A percentile compares a stretch with the other conserved stretches of the same genome.
phyloP scores from a whole-genome alignment of 805 yeast species.

The Saturnispora gosingensis region DNA sequence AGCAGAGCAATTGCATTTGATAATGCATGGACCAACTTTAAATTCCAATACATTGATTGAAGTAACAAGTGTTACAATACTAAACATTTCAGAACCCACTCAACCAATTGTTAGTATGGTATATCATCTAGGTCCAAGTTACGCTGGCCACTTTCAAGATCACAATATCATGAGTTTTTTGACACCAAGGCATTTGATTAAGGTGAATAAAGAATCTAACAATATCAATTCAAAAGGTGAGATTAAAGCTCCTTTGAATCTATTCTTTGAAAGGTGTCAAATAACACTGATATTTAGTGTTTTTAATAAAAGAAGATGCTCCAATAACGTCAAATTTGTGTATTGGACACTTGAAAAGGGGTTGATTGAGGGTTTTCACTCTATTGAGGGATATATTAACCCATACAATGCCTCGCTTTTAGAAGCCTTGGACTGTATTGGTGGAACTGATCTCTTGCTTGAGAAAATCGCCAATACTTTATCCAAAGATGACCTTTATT shows the following conservation, averaged over 20 bases:
- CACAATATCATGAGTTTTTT: slow-evolving; percentile 29
- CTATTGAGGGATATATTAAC: not conserved
- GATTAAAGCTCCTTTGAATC: not conserved
- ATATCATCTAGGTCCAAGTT: slow-evolving; percentile 35
- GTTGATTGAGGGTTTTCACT: not conserved
- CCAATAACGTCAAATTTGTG: not conserved
- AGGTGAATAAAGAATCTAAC: not conserved
- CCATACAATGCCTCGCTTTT: slow-evolving; percentile 1
- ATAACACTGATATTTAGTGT: slow-evolving; percentile 1
- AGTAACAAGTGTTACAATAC: slow-evolving; percentile 18
- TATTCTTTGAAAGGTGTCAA: not conserved
- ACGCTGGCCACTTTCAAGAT: slow-evolving; percentile 38
- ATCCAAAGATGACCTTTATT: slow-evolving; percentile 27
- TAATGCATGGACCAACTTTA: not conserved
- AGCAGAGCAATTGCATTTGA: not conserved
- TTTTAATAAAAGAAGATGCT: not conserved
- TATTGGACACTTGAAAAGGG: not conserved
- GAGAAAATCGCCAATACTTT: slow-evolving; percentile 37
- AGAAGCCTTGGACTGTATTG: slow-evolving; percentile 32
- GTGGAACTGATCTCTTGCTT: slow-evolving; percentile 42
- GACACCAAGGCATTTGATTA: not conserved
- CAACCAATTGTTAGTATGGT: slow-evolving; percentile 12
- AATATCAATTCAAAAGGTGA: not conserved
- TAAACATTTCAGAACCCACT: slow-evolving; percentile 20
- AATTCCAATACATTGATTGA: not conserved